phyloP scores from a whole-genome alignment of 305 asterid species.

The Rubia peregrina region DNA sequence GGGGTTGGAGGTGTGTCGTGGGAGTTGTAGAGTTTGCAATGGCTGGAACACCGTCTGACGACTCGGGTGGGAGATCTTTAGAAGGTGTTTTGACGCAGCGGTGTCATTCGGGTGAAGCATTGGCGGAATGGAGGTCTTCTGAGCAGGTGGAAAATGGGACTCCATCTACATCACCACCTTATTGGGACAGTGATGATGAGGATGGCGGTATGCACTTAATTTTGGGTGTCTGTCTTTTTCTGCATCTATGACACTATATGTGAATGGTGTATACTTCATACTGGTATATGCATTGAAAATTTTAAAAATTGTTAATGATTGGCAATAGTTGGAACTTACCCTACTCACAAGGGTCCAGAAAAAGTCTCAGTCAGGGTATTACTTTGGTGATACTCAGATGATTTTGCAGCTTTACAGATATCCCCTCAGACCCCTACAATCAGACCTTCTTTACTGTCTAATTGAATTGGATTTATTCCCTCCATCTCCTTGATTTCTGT shows the following conservation, averaged over 20 bases:
- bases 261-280: not conserved
- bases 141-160: slow-evolving; percentile 78
- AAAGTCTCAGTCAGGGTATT: not conserved
- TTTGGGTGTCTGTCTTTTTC: not conserved
- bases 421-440: not conserved
- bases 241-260: not conserved
- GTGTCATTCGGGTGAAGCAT: slow-evolving; percentile 57
- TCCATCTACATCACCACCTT: slow-evolving; percentile 80
- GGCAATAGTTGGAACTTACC: not conserved
- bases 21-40: slow-evolving; percentile 51
- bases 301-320: not conserved
- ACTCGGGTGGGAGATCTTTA: slow-evolving; percentile 48
- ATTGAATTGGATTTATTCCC: too few relatives aligned
- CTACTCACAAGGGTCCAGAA: not conserved
- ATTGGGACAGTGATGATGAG: slow-evolving; percentile 77
- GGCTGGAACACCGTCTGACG: slow-evolving; percentile 58
- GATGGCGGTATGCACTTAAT: slow-evolving; percentile 40
- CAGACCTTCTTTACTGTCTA: not conserved
- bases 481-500: not conserved
- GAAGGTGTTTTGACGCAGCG: slow-evolving; percentile 51
- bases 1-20: slow-evolving; percentile 39
- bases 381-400: not conserved
- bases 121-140: slow-evolving; percentile 75
- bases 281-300: not conserved
- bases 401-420: not conserved